Evolutionary conservation across 257 asterid species (phyloP), one percentile per base, ranked within the genome.

Genomic region (Solanum bukasovii): DNA sequence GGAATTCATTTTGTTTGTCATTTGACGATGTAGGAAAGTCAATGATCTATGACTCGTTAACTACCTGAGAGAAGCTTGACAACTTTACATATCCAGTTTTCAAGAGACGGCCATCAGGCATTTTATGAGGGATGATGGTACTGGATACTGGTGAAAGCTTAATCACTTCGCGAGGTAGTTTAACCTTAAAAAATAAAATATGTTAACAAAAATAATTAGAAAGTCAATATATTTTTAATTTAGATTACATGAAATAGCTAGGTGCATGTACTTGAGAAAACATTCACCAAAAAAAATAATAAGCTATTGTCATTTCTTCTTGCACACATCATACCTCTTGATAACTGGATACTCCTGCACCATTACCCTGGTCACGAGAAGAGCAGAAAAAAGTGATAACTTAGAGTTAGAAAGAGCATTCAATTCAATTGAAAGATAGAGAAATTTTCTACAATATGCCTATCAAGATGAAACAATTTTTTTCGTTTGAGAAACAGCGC

Each of bases 81-180:
- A 96, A 91, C 94, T 91, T 95, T 31, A 96, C 95, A 79, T 96
- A 96, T 90, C 99, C 99, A 20, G 95, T 94, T 90, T 94, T 96
- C 23, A 93, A 91, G 29, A 92, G 87, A 89, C 87, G 94, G 8
- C 99, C 99, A 65, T 96, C 92, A 14, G 98, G 94, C 27, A 91
- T 87, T 89, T 82, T 93, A 78, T 95, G 99, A 84, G 90, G 90
- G 87, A 96, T 94, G 79, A 96, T 91, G 88, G 99, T 90, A 83
- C 98, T 94, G 83, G 97, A 94, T 84, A 96, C 84, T 5, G 98
- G 94, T 9, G 98, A 94, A 79, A 96, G 92, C 89, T 90, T 95
- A 56, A 96, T 93, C 21, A 94, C 95, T 93, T 96, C 98, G 29
- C 99, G 98, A 70, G 98, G 95, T 90, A 96, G 93, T 84, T 92